Evolutionary conservation across 140 eudicot genomes (phyloP).

Genomic region (Artemisia princeps): DNA sequence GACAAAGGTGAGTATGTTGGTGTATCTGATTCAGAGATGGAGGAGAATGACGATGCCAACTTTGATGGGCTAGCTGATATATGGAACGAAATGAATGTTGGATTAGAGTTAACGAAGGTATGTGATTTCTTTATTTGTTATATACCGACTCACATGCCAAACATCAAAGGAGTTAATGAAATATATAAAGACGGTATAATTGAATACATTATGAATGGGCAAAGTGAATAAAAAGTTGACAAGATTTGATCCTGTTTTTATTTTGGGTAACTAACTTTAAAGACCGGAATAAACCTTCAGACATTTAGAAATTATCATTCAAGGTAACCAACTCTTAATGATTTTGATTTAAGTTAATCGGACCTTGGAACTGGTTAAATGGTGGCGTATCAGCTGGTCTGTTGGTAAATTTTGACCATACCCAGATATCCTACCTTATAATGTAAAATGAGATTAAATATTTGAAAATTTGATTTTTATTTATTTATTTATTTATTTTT

Average conservation of each 20-base stretch:
- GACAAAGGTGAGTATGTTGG: constrained; percentile 56
- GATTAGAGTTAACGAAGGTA: constrained; percentile 66
- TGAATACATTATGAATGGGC: constrained; percentile 2
- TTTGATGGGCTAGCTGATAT: constrained; percentile 60
- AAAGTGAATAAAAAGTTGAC: neutral
- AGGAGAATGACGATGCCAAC: constrained; percentile 34
- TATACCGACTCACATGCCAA: constrained; percentile 19
- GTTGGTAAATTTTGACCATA: neutral
- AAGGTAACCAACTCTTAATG: neutral
- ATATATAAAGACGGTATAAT: neutral
- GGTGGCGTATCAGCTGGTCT: too few species aligned
- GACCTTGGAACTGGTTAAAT: neutral
- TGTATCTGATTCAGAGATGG: constrained; percentile 38
- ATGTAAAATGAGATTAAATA: neutral
- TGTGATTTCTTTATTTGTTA: constrained; percentile 1
- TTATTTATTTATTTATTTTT: neutral
- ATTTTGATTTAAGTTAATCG: neutral
- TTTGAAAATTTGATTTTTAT: neutral
- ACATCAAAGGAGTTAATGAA: neutral
- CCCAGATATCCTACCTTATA: too few species aligned
- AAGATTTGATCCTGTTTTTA: neutral
- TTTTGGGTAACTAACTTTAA: neutral
- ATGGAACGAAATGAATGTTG: constrained; percentile 72
- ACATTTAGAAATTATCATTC: neutral
- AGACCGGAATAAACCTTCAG: neutral